Evolutionary conservation across 345 rosid species (phyloP).

Genomic region (Citrus sinensis): DVS_A1.0 CM039169.1:5119001-5119500

Average conservation of each 20-base stretch:
- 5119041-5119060: not conserved
- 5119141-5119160: not conserved
- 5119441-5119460: slow-evolving; percentile 8
- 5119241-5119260: not conserved
- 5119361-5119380: not conserved
- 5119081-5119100: slow-evolving; percentile 1
- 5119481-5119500: not conserved
- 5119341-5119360: not conserved
- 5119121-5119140: not conserved
- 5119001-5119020: not conserved
- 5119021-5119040: not conserved
- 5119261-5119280: not conserved
- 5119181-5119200: not conserved
- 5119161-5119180: not conserved
- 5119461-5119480: slow-evolving; percentile 2
- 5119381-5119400: not conserved
- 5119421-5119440: not conserved
- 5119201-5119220: not conserved
- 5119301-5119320: too few relatives aligned
- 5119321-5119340: too few relatives aligned
- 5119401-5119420: not conserved
- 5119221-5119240: not conserved
- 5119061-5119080: not conserved
- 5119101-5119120: slow-evolving; percentile 6
- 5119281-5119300: not conserved